Conservation (phyloP, 176 grass and related monocot genomes). For the Triticum timopheevii region DNA sequence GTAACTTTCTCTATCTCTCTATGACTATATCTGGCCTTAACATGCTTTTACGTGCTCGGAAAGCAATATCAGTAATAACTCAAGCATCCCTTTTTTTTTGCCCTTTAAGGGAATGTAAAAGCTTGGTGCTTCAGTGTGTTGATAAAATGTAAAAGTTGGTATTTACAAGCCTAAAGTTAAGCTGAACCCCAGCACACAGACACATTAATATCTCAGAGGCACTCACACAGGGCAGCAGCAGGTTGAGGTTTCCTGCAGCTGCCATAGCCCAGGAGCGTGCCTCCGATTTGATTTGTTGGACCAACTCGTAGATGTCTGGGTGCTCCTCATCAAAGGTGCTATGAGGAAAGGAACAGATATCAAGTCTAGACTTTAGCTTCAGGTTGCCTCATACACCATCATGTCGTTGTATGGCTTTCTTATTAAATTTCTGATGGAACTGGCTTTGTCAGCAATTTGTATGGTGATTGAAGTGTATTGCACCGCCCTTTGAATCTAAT, state of each 20-base stretch:
- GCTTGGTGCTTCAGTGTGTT: background rate
- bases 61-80: background rate
- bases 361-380: slow-evolving; percentile 8
- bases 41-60: background rate
- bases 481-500: background rate
- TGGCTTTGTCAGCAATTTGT: background rate
- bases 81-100: background rate
- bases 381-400: background rate
- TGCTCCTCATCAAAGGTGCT: background rate
- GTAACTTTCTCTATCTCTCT: slow-evolving; percentile 6
- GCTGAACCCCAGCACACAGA: background rate
- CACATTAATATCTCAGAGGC: background rate
- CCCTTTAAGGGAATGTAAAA: background rate
- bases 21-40: background rate
- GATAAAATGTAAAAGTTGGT: background rate
- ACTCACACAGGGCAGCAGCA: background rate
- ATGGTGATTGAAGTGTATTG: background rate
- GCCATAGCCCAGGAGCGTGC: background rate
- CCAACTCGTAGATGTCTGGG: background rate
- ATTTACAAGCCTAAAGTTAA: background rate
- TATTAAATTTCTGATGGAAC: slow-evolving; percentile 14
- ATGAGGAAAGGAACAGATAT: background rate
- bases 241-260: background rate
- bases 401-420: background rate
- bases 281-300: background rate